A percentile compares a stretch with the other conserved stretches of the same genome.
Evolutionary conservation across 495 filamentous ascomycete genomes (phyloP).

Genomic region (Penicillium chermesinum): DNA sequence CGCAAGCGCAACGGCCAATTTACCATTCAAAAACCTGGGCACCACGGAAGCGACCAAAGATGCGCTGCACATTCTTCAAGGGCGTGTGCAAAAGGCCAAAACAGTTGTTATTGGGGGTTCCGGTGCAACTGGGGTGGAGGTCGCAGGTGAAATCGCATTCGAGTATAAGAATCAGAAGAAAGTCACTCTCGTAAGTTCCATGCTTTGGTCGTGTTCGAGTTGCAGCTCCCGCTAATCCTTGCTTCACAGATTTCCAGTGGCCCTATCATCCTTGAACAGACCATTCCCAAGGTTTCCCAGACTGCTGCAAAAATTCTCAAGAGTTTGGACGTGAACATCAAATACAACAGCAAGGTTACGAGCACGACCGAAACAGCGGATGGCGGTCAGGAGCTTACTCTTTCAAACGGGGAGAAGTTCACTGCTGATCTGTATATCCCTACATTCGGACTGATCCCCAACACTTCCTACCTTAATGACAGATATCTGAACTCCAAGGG

Average conservation of each 20-base stretch:
- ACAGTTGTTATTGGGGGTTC: constrained; percentile 7
- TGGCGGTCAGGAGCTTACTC: neutral
- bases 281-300: neutral
- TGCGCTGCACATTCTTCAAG: constrained; percentile 1
- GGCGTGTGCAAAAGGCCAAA: neutral
- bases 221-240: too few relatives aligned
- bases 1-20: neutral
- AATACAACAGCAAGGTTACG: neutral
- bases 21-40: constrained; percentile 5
- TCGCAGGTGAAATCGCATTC: constrained; percentile 9
- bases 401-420: constrained; percentile 4
- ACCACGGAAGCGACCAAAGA: constrained; percentile 5
- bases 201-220: too few relatives aligned
- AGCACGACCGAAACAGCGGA: neutral
- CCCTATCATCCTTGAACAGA: neutral
- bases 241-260: neutral
- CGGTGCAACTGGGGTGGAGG: constrained; percentile 8
- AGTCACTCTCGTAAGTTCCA: neutral
- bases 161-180: neutral
- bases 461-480: constrained; percentile 5
- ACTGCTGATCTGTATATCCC: constrained; percentile 10
- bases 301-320: neutral
- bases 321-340: constrained; percentile 1
- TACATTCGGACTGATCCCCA: constrained; percentile 6
- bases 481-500: constrained; percentile 3